phyloP scores from a whole-genome alignment of 495 filamentous ascomycete species.

The Tuber borchii region DNA sequence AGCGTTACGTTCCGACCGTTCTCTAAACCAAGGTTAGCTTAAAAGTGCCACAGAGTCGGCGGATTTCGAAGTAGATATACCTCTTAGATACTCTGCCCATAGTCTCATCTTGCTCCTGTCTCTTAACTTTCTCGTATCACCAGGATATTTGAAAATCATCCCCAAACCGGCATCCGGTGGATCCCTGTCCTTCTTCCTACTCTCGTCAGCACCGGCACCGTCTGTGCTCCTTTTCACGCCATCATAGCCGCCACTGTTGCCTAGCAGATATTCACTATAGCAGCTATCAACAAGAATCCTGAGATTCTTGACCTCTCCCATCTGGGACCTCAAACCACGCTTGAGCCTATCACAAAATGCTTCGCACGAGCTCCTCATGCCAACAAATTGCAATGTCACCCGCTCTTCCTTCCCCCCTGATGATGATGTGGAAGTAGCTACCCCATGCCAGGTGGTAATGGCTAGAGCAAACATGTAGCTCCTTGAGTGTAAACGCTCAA shows the following conservation, averaged over 20 bases:
- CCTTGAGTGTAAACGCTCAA: constrained; percentile 85
- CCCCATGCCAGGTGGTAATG: constrained; percentile 93
- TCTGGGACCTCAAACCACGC: constrained; percentile 71
- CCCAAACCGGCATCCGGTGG: constrained; percentile 88
- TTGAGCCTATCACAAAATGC: constrained; percentile 94
- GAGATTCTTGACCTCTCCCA: constrained; percentile 77
- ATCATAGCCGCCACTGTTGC: constrained; percentile 45
- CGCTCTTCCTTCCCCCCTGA: constrained; percentile 55
- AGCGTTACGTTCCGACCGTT: constrained; percentile 90
- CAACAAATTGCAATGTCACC: constrained; percentile 82
- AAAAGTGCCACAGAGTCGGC: constrained; percentile 9
- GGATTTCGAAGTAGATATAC: constrained; percentile 42
- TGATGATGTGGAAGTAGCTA: constrained; percentile 46
- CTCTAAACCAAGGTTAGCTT: constrained; percentile 48
- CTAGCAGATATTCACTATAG: constrained; percentile 89
- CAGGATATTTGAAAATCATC: constrained; percentile 88
- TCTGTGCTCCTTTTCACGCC: constrained; percentile 19
- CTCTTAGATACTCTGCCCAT: constrained; percentile 90
- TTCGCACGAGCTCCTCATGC: constrained; percentile 81
- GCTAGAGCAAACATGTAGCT: constrained; percentile 86
- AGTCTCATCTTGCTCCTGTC: constrained; percentile 95
- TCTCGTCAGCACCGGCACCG: constrained; percentile 41
- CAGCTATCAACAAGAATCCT: constrained; percentile 70
- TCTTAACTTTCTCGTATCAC: constrained; percentile 88
- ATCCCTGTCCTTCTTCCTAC: constrained; percentile 52